These are phyloP conservation scores for Botrytis sinoallii DNA, from an alignment of 2,329 filamentous ascomycete species.

Conservation along the genomic window DNA sequence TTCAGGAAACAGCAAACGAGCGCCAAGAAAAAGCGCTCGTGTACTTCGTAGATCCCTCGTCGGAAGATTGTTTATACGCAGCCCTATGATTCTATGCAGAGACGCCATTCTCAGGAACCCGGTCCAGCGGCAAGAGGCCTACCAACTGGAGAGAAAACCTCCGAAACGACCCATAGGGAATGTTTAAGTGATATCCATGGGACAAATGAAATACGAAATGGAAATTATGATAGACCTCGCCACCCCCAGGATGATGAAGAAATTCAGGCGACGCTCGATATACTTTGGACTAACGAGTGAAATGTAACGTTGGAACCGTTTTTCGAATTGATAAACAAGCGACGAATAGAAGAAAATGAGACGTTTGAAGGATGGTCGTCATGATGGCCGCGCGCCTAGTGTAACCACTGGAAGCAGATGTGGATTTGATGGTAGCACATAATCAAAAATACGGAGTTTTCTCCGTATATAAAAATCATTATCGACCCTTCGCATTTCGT, in stretches of 20 bases:
- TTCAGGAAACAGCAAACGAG: not conserved
- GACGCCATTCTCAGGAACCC: not conserved
- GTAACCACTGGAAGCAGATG: not conserved
- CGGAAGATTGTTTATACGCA: not conserved
- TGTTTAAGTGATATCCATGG: not conserved
- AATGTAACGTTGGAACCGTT: not conserved
- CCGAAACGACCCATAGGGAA: not conserved
- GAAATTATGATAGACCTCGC: not conserved
- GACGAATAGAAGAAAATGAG: not conserved
- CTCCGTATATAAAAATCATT: not conserved
- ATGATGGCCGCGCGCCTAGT: not conserved
- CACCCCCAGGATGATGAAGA: not conserved
- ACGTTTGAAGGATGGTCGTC: not conserved
- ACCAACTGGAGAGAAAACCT: not conserved
- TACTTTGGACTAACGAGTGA: not conserved
- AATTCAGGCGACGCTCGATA: not conserved
- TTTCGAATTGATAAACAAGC: not conserved
- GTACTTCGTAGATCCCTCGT: not conserved
- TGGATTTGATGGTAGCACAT: not conserved
- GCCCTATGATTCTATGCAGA: conserved; percentile 6
- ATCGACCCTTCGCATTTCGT: not conserved
- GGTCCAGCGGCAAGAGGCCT: not conserved
- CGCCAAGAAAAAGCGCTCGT: not conserved
- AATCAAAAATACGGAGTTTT: not conserved
- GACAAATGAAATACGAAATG: not conserved